Evolutionary conservation across 2,329 filamentous ascomycete species (phyloP).

Genomic region (Aspergillus versicolor): DNA sequence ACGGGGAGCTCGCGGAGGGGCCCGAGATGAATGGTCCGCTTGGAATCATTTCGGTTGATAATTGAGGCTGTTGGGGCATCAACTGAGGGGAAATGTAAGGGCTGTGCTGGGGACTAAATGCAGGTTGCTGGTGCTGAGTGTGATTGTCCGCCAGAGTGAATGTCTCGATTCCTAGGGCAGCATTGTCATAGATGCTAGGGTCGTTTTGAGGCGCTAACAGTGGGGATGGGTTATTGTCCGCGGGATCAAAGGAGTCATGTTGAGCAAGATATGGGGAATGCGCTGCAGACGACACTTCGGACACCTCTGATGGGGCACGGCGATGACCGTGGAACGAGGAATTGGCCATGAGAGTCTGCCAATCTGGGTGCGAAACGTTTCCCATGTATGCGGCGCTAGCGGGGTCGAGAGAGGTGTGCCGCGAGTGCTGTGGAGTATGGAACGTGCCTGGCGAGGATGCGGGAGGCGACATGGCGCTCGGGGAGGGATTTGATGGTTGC

Average conservation of each 20-base stretch:
- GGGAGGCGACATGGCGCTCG: slow-evolving; percentile 55
- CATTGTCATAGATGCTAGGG: slow-evolving; percentile 70
- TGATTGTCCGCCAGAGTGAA: slow-evolving; percentile 75
- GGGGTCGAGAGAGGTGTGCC: slow-evolving; percentile 62
- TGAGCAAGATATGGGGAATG: slow-evolving; percentile 79
- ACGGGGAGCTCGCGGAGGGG: slow-evolving; percentile 49
- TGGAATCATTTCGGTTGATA: slow-evolving; percentile 61
- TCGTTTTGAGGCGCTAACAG: slow-evolving; percentile 73
- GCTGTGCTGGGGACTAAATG: slow-evolving; percentile 65
- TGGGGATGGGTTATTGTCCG: slow-evolving; percentile 72
- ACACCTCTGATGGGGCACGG: slow-evolving; percentile 84
- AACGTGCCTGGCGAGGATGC: slow-evolving; percentile 53
- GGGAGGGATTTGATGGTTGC: slow-evolving; percentile 52
- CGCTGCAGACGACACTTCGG: slow-evolving; percentile 81
- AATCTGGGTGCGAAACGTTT: slow-evolving; percentile 52
- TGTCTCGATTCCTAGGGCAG: slow-evolving; percentile 67
- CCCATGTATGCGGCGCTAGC: slow-evolving; percentile 59
- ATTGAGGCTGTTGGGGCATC: slow-evolving; percentile 75
- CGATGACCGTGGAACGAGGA: slow-evolving; percentile 75
- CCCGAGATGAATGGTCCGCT: slow-evolving; percentile 47
- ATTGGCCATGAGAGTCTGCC: slow-evolving; percentile 56
- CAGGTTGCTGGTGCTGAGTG: slow-evolving; percentile 43
- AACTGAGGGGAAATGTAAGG: slow-evolving; percentile 68
- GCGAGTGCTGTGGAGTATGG: slow-evolving; percentile 57
- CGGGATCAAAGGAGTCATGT: slow-evolving; percentile 75